Evolutionary conservation across 2,329 filamentous ascomycete species (phyloP).

Genomic region (Colletotrichum cuscutae): DNA sequence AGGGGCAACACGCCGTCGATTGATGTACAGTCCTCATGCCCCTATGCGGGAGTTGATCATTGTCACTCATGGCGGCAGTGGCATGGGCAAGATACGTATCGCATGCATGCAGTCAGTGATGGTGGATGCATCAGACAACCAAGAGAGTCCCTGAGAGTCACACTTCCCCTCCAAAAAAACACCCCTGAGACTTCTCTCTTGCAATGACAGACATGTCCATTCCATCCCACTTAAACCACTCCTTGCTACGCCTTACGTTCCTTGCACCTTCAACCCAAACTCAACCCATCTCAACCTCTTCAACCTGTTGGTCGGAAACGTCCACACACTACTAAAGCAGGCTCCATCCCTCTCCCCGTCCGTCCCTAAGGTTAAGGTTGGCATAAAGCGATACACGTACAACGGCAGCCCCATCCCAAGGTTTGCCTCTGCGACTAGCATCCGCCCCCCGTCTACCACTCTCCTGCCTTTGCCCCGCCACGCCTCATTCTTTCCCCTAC

Average conservation of each 20-base stretch:
- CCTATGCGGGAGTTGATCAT: neutral
- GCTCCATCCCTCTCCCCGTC: constrained; percentile 9
- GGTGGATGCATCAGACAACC: neutral
- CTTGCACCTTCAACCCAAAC: constrained; percentile 18
- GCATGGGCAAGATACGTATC: neutral
- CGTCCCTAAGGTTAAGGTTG: constrained; percentile 25
- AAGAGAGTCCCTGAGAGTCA: neutral
- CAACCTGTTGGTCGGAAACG: constrained; percentile 19
- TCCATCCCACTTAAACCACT: constrained; percentile 15
- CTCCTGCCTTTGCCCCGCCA: constrained; percentile 5
- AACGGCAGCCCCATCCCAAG: constrained; percentile 14
- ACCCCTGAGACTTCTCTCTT: neutral
- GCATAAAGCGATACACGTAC: constrained; percentile 22
- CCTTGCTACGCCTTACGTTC: constrained; percentile 31
- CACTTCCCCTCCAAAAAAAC: neutral
- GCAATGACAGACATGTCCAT: constrained; percentile 12
- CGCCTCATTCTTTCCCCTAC: constrained; percentile 18
- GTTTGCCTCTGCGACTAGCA: constrained; percentile 2
- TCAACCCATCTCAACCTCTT: constrained; percentile 22
- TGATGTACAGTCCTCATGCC: constrained; percentile 20
- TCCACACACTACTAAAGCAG: constrained; percentile 19
- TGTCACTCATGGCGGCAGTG: neutral
- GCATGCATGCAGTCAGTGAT: neutral
- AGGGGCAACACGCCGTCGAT: constrained; percentile 17
- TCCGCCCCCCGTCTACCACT: neutral